phyloP scores from a whole-genome alignment of 1,284 basidiomycete genomes.

The Malassezia yamatoensis region DNA sequence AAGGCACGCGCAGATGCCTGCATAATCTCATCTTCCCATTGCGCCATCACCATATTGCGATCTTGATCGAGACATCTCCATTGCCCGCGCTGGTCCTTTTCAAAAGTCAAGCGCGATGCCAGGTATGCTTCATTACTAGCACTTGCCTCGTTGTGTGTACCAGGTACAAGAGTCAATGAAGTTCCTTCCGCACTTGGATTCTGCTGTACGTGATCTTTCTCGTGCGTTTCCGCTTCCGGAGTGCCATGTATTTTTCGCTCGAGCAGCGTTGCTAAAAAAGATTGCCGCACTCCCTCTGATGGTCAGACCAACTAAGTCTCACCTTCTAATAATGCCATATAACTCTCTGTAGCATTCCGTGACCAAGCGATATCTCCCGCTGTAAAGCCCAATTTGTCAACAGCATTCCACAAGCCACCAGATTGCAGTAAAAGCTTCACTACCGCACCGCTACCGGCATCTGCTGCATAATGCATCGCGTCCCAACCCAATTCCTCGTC shows the following conservation, averaged over 20 bases:
- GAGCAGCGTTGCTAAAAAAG: constrained; percentile 27
- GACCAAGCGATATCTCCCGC: constrained; percentile 42
- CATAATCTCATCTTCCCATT: constrained; percentile 50
- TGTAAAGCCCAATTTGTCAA: constrained; percentile 34
- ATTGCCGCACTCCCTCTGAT: constrained; percentile 48
- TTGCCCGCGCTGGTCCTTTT: constrained; percentile 57
- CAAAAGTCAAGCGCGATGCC: constrained; percentile 61
- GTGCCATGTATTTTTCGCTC: constrained; percentile 21
- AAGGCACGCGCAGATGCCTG: constrained; percentile 25
- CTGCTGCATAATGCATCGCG: constrained; percentile 78
- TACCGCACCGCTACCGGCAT: constrained; percentile 58
- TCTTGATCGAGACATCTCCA: constrained; percentile 64
- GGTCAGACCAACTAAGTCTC: neutral
- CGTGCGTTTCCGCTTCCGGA: constrained; percentile 1
- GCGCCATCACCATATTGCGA: constrained; percentile 61
- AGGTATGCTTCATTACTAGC: constrained; percentile 66
- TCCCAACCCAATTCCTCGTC: constrained; percentile 61
- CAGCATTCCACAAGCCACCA: constrained; percentile 76
- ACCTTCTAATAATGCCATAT: constrained; percentile 29
- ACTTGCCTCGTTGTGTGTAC: constrained; percentile 23
- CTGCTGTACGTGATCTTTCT: neutral
- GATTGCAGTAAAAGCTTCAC: constrained; percentile 62
- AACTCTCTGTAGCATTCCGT: constrained; percentile 29
- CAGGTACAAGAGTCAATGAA: constrained; percentile 49
- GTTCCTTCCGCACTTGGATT: constrained; percentile 20